These are phyloP conservation scores for Plasmodium coatneyi DNA, from an alignment of 169 alveolate genomes.

Conservation along the genomic window DNA sequence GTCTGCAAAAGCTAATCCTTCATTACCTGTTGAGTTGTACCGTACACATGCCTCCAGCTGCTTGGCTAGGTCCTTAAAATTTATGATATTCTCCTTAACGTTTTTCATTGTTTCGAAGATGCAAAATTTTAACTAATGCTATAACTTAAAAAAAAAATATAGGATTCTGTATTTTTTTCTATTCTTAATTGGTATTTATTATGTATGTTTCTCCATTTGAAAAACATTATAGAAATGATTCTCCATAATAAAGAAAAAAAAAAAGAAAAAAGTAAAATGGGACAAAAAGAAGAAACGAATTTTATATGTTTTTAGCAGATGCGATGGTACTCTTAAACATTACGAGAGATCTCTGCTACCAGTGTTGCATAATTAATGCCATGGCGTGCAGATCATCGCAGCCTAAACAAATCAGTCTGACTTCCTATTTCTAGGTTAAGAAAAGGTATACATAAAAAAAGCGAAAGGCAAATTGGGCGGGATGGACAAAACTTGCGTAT, in stretches of 20 bases:
- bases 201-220: background rate
- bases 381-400: background rate
- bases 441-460: background rate
- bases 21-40: conserved; percentile 47
- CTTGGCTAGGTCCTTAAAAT: conserved; percentile 63
- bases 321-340: background rate
- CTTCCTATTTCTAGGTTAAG: background rate
- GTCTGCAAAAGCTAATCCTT: background rate
- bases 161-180: background rate
- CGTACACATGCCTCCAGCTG: conserved; percentile 71
- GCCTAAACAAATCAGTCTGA: conserved; percentile 3
- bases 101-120: conserved; percentile 33
- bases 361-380: background rate
- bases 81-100: conserved; percentile 41
- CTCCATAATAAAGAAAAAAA: conserved; percentile 17
- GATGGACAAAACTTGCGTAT: background rate
- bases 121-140: background rate
- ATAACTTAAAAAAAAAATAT: background rate
- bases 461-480: background rate
- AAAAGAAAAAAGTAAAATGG: background rate
- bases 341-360: background rate
- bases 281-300: background rate
- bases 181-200: background rate
- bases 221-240: background rate
- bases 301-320: background rate